These are phyloP conservation scores for Solanum appendiculatum DNA, from an alignment of 257 asterid genomes.

Conservation along the genomic window DNA sequence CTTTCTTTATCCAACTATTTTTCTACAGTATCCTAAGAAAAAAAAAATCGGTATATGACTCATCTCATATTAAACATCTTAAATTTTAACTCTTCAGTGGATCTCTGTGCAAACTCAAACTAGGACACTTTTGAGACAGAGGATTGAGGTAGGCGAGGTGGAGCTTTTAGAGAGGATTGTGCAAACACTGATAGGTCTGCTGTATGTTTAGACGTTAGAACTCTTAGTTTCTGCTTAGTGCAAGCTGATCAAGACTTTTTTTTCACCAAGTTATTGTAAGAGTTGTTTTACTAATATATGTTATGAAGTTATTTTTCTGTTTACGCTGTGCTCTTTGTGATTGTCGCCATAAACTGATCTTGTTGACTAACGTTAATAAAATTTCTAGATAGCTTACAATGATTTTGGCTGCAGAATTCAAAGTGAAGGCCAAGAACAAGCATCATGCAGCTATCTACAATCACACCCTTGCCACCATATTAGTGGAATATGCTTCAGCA, in stretches of 20 bases:
- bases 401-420: slow-evolving; percentile 46
- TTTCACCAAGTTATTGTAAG: not conserved
- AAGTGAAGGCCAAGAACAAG: slow-evolving; percentile 36
- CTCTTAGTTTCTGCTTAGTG: not conserved
- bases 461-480: slow-evolving; percentile 67
- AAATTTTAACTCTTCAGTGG: not conserved
- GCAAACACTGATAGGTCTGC: not conserved
- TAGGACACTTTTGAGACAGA: not conserved
- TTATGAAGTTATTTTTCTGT: not conserved
- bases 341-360: not conserved
- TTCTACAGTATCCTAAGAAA: not conserved
- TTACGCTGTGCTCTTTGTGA: not conserved
- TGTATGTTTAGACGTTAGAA: not conserved
- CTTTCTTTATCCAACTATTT: not conserved
- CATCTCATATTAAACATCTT: not conserved
- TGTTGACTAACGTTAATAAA: not conserved
- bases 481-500: slow-evolving; percentile 95
- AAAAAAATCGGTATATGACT: not conserved
- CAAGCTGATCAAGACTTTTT: not conserved
- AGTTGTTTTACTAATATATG: not conserved
- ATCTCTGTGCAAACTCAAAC: not conserved
- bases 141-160: not conserved
- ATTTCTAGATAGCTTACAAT: not conserved
- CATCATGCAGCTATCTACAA: slow-evolving; percentile 38
- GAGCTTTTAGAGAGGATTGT: not conserved